Conservation (phyloP, 2,329 filamentous ascomycete species). For the Lanzia echinophila region DNA sequence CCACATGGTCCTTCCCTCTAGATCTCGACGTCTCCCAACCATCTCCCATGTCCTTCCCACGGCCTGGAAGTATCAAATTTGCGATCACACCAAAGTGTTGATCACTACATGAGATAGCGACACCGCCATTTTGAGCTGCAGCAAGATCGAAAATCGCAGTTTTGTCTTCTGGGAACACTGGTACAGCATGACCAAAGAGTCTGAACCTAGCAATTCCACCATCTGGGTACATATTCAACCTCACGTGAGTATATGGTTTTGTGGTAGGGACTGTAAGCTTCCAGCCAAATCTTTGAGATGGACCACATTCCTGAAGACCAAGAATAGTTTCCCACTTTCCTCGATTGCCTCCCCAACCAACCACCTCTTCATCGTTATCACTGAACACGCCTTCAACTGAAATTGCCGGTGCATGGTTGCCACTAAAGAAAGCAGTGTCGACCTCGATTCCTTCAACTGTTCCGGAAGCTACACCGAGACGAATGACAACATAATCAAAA, state of each 20-base stretch:
- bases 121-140: constrained; percentile 70
- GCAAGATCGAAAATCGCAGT: constrained; percentile 67
- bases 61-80: constrained; percentile 71
- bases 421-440: constrained; percentile 75
- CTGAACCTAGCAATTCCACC: constrained; percentile 77
- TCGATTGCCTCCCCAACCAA: constrained; percentile 51
- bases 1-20: constrained; percentile 62
- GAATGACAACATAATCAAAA: constrained; percentile 62
- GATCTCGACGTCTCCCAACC: constrained; percentile 81
- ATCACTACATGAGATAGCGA: constrained; percentile 70
- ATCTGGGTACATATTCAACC: constrained; percentile 79
- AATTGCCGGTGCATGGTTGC: constrained; percentile 74
- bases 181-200: constrained; percentile 68
- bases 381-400: constrained; percentile 71
- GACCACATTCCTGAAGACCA: constrained; percentile 63
- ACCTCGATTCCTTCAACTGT: constrained; percentile 69
- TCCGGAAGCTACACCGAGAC: constrained; percentile 63
- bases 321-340: constrained; percentile 69
- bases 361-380: constrained; percentile 57
- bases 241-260: constrained; percentile 71
- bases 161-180: constrained; percentile 63
- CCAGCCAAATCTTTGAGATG: constrained; percentile 69
- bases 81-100: constrained; percentile 80
- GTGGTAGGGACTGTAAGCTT: constrained; percentile 50
- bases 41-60: constrained; percentile 80